Evolutionary conservation across 2,329 filamentous ascomycete genomes (phyloP).

Genomic region (Dryadomyces sulphureus): DNA sequence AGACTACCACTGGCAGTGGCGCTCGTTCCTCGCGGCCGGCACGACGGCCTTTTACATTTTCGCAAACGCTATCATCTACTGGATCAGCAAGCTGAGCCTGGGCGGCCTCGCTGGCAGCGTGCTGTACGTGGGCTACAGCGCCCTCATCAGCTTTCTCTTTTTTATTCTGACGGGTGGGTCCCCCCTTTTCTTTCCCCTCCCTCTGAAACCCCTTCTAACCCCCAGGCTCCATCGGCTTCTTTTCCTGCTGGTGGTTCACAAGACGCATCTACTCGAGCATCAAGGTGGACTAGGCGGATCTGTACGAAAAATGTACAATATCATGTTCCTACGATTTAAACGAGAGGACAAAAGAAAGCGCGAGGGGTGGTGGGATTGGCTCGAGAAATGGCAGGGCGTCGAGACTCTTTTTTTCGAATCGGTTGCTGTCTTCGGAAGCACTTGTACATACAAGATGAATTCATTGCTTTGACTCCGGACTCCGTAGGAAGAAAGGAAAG

Average conservation of each 20-base stretch:
- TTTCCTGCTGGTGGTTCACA: conserved; percentile 88
- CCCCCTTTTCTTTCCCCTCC: conserved; percentile 8
- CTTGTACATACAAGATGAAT: not conserved
- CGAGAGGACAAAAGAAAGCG: not conserved
- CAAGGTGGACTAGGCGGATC: conserved; percentile 67
- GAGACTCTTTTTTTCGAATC: not conserved
- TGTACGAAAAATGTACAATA: not conserved
- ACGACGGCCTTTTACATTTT: conserved; percentile 89
- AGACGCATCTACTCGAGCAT: conserved; percentile 93
- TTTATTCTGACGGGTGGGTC: conserved; percentile 77
- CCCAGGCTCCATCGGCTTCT: conserved; percentile 84
- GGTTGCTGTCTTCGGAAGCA: not conserved
- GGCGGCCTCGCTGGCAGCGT: conserved; percentile 75
- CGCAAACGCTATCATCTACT: conserved; percentile 78
- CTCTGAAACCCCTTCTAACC: not conserved
- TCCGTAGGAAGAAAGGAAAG: no score
- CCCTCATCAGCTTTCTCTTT: conserved; percentile 76
- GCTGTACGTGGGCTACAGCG: conserved; percentile 86
- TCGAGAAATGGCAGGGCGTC: not conserved
- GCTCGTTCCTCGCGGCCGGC: conserved; percentile 80
- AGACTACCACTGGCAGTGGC: conserved; percentile 99
- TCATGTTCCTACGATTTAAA: not conserved
- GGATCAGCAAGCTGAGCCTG: conserved; percentile 75
- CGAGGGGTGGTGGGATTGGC: not conserved
- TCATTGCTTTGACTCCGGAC: not conserved